These are phyloP conservation scores for Aspergillus bridgeri DNA, from an alignment of 495 filamentous ascomycete species.

Conservation along the genomic window DNA sequence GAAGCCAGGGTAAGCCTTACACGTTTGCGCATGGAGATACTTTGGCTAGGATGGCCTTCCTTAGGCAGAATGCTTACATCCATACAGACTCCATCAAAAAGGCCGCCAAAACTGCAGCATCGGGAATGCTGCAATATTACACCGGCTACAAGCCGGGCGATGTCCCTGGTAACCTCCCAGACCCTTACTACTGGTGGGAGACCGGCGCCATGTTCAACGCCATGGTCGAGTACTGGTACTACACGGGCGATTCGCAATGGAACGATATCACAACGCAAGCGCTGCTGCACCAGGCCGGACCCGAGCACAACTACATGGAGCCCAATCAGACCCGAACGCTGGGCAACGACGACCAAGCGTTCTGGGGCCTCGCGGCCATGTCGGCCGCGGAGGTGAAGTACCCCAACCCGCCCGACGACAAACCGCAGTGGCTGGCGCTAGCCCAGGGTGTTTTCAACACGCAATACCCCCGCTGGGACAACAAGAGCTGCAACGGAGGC, in stretches of 20 bases:
- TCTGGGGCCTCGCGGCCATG: constrained; percentile 78
- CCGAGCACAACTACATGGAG: constrained; percentile 67
- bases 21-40: too few relatives aligned
- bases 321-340: constrained; percentile 68
- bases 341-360: constrained; percentile 80
- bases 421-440: constrained; percentile 67
- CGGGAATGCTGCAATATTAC: constrained; percentile 54
- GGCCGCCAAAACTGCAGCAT: constrained; percentile 36
- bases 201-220: constrained; percentile 67
- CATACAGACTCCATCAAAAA: constrained; percentile 43
- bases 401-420: constrained; percentile 44
- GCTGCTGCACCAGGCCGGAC: constrained; percentile 62
- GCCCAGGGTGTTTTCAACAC: constrained; percentile 74
- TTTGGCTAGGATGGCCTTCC: too few relatives aligned
- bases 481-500: constrained; percentile 59
- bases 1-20: constrained; percentile 10
- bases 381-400: constrained; percentile 71
- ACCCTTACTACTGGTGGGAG: constrained; percentile 79
- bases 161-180: constrained; percentile 63
- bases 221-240: constrained; percentile 74
- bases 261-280: constrained; percentile 62
- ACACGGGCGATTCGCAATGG: constrained; percentile 69
- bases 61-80: not conserved
- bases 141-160: constrained; percentile 65
- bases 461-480: constrained; percentile 66